Evolutionary conservation across 306 rosid species (phyloP), one percentile per base, ranked within the genome.

Genomic region (Sicyos baderoa): DNA sequence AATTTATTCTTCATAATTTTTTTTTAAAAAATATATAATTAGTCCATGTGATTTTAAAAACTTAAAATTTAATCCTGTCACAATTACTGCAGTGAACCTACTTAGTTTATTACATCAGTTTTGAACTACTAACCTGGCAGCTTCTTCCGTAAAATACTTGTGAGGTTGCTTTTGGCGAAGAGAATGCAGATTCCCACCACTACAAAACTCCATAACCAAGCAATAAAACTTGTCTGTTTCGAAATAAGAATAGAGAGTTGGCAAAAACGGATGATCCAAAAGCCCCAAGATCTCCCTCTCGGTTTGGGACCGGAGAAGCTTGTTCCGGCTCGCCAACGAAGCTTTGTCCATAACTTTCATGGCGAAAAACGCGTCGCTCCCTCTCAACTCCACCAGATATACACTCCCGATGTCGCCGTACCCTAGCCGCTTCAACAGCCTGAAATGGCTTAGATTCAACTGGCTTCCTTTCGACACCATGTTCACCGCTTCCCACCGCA

Each of bases 291-390:
- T 72, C 42, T 72, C 75, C 67, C 55, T 57, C 21, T 72, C 75
- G 4, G 75, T 72, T 17, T 57, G 75, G 3, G 75, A 68, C 15
- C 75, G 23, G 7, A 54, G 25, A 5, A 72, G 12, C 44, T 72
- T 72, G 17, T 72, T 72, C 54, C 75, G 5, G 9, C 75, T 44
- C 3, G 54, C 75, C 12, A 72, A 63, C 1, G 75, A 72, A 21
- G 68, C 75, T 17, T 72, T 72, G 16, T 72, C 75, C 75, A 72
- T 72, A 23, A 72, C 75, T 58, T 72, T 72, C 75, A 72, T 72
- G 6, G 75, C 75, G 13, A 72, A 72, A 19, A 16, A 72, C n/a
- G 65, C 27, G 13, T 55, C n/a, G 0, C 57, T 72, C 0, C 75
- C 75, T 21, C 67, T 72, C 54, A 72, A 37, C 23, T 72, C 75